Base-by-base conservation (phyloP, 352 stramenopile species). In the Pythium periplocum region DNA sequence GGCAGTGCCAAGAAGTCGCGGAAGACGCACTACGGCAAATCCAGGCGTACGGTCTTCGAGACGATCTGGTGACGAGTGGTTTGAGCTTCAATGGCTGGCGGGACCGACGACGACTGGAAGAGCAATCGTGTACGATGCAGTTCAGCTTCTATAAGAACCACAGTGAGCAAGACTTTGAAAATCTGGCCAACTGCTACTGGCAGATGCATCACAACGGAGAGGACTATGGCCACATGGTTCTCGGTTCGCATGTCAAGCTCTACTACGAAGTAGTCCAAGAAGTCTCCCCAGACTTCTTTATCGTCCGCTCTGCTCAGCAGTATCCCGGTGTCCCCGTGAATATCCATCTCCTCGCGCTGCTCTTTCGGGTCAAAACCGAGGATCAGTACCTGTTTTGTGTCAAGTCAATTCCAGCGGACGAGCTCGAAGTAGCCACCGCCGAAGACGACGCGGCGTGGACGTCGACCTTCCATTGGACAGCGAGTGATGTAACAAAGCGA, bases 71-170 rank as follows among this genome's bases (percentile, higher is more conserved):
- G 38, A 31, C 38, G 7, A 48, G 30, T 6, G 53, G 53, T 5
- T 8, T 48, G 36, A 59, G 53, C 11, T 59, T 59, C 17, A 38
- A 53, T 26, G 53, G 53, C 7, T 59, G 53, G 53, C 36, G 53
- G 4, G 53, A 48, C 9, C 31, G 38, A 8, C 53, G 53, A 7
- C 53, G 53, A 2, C 10, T 59, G 4, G 17, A 48, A 6, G 2
- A 10, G 1, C 4, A 34, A 1, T 6, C 30, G 0, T n/a, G 35
- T 6, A 10, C 17, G 3, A 32, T 53, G 30, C 45, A 53, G 45
- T 59, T 53, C 37, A 44, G 39, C 11, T 53, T 59, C 32, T 8
- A 53, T 6, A 59, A 59, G 45, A 53, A 37, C 31, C 43, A 45
- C n/a, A 12, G 7, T 9, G 46, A 42, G 2, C 17, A 26, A 26